phyloP scores from a whole-genome alignment of 2,329 filamentous ascomycete genomes.

The Clathrospora elynae region DNA sequence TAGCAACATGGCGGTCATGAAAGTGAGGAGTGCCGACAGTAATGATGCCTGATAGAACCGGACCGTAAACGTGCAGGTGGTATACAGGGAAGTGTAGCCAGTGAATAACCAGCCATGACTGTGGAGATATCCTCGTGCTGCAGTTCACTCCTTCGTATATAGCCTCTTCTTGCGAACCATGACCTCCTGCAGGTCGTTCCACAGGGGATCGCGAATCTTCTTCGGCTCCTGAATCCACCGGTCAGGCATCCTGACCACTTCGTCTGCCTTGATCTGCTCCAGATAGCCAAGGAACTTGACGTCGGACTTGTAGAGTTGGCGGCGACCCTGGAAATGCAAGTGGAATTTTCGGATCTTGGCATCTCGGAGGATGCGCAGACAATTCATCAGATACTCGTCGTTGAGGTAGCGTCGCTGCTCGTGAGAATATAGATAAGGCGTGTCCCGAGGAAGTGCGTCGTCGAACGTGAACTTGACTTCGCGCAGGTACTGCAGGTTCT shows the following conservation, averaged over 20 bases:
- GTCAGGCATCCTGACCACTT: conserved; percentile 37
- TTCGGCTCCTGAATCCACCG: conserved; percentile 23
- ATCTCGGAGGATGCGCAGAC: conserved; percentile 52
- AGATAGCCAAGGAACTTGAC: conserved; percentile 53
- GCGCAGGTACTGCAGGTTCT: conserved; percentile 54
- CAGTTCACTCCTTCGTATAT: conserved; percentile 35
- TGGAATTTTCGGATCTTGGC: conserved; percentile 51
- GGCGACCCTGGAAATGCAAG: conserved; percentile 52
- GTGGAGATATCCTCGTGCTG: too few species aligned
- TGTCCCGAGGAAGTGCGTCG: conserved; percentile 52
- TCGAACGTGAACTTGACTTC: conserved; percentile 53
- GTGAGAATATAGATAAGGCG: conserved; percentile 45
- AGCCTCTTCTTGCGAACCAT: conserved; percentile 49
- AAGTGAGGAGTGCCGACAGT: not conserved
- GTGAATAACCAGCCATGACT: too few species aligned
- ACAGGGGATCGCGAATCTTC: conserved; percentile 46
- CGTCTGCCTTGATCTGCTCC: conserved; percentile 52
- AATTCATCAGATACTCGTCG: conserved; percentile 54
- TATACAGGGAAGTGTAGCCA: too few species aligned
- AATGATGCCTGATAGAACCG: not conserved
- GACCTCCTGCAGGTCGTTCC: conserved; percentile 36
- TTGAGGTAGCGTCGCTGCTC: conserved; percentile 57
- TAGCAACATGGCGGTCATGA: not conserved
- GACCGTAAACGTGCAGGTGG: not conserved
- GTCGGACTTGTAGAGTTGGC: conserved; percentile 42